phyloP scores from a whole-genome alignment of 2,329 filamentous ascomycete genomes.

The Harringtonia aguacate region DNA sequence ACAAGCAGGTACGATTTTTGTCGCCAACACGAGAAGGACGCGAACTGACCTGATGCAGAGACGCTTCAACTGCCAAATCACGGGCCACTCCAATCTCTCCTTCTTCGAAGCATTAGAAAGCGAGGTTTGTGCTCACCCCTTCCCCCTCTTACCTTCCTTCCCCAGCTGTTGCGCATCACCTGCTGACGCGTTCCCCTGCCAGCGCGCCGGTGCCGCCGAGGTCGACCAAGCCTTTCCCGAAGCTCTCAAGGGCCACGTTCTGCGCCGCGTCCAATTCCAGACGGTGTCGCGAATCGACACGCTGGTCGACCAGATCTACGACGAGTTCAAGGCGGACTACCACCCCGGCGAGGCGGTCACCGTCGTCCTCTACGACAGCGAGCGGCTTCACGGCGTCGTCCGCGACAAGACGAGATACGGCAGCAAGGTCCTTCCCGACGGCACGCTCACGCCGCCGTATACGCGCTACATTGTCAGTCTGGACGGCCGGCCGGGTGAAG shows the following conservation, averaged over 20 bases:
- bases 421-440: constrained; percentile 51
- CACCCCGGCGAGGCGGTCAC: constrained; percentile 81
- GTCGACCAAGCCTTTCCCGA: constrained; percentile 90
- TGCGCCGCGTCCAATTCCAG: constrained; percentile 86
- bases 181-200: background rate
- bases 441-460: constrained; percentile 57
- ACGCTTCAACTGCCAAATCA: constrained; percentile 92
- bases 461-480: constrained; percentile 75
- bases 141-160: constrained; percentile 2
- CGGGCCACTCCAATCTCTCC: constrained; percentile 78
- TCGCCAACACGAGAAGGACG: background rate
- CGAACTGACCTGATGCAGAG: constrained; percentile 38
- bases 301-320: constrained; percentile 55
- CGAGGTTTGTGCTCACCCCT: constrained; percentile 52
- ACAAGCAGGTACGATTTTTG: constrained; percentile 59
- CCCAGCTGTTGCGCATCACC: constrained; percentile 2
- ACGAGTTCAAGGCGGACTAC: constrained; percentile 80
- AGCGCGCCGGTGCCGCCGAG: constrained; percentile 73
- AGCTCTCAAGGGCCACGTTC: constrained; percentile 77
- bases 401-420: constrained; percentile 78
- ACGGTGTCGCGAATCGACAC: constrained; percentile 84
- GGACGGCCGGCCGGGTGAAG: constrained; percentile 54
- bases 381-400: constrained; percentile 62
- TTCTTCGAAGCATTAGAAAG: constrained; percentile 90
- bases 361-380: constrained; percentile 58